Base-by-base conservation (phyloP, 306 rosid species). In the Cucumis melo region DNA sequence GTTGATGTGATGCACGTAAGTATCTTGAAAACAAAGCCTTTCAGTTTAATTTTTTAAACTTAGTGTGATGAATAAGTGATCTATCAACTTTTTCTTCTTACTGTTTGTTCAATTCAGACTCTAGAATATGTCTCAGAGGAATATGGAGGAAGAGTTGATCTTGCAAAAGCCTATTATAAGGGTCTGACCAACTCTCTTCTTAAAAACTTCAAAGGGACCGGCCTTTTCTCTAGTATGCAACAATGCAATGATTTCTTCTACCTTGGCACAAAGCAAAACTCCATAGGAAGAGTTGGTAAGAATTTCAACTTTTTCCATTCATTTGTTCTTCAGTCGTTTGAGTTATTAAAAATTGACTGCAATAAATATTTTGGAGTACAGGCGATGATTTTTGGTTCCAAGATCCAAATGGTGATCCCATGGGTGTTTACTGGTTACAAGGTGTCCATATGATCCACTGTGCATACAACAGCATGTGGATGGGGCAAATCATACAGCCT, bases 371-470 rank as follows among this genome's bases (percentile, higher is more conserved):
- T 21, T 78, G 27, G 74, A 24, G 34, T 27, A 7, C 80, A 90
- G 98, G 97, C 17, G 97, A 93, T 87, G 98, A 93, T 79, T 91
- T 93, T 82, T 93, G 98, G 98, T 86, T 91, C 78, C 91, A 85
- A 73, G 98, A 89, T 88, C 93, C 98, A 5, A 87, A 87, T 62
- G 97, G 94, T 19, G 98, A 91, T 29, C 96, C 96, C 56, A 91
- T 88, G 97, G 97, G 96, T 78, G 86, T 67, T 1, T 91, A 85
- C 74, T 91, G 96, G 98, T 72, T 91, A 54, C 96, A 93, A 78
- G 97, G 98, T 36, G 92, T 91, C 6, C 97, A 93, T 74, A 93
- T 93, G 97, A 86, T 93, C 80, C 93, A 88, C 36, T 89, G 97
- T 67, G 87, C 98, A 65, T 93, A 89, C 72, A 93, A 93, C 81